Base-by-base conservation (phyloP, 2,329 filamentous ascomycete species). In the Fusarium praegraminearum region DNA sequence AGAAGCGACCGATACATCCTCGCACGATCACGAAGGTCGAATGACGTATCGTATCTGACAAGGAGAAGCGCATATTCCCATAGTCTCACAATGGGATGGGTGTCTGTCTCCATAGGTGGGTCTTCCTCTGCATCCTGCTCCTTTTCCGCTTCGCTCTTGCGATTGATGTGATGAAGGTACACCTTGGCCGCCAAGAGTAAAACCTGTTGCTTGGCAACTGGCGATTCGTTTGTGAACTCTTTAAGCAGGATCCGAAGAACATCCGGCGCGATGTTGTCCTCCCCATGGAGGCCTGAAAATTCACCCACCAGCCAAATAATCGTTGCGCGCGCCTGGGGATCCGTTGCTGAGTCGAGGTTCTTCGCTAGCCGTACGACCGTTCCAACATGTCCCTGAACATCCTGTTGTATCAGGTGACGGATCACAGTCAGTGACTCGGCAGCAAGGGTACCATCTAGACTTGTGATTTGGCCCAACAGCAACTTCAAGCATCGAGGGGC, bases 301-400 rank as follows among this genome's bases (percentile, higher is more conserved):
- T 99, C 96, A 46, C 96, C 96, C 0, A 98, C 94, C 1, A 99
- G 88, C 96, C 96, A 99, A 73, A 99, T 92, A 68, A 99, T 98
- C 51, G 93, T 97, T 5, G 96, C 96, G 70, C 96, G 87, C 5
- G 96, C 96, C 65, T 94, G 91, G 2, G 96, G 90, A 65, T 96
- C 94, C 0, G 92, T 93, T 3, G 94, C 93, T 5, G 91, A 92
- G 76, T 98, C 96, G 3, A 99, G 87, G 66, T 97, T 94, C 80
- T 94, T 96, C 8, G 96, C 96, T 50, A 99, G 82, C 47, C 93
- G 88, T 35, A 98, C 89, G 2, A 98, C 94, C 0, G 96, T 99
- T 43, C 90, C 91, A 13, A 89, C 86, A 77, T 99, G 96, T 5
- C 89, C 89, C 30, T 88, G 82, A 0, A 95, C 93, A 67, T 97